Evolutionary conservation across 257 asterid genomes (phyloP).

Genomic region (Rhazya stricta): DNA sequence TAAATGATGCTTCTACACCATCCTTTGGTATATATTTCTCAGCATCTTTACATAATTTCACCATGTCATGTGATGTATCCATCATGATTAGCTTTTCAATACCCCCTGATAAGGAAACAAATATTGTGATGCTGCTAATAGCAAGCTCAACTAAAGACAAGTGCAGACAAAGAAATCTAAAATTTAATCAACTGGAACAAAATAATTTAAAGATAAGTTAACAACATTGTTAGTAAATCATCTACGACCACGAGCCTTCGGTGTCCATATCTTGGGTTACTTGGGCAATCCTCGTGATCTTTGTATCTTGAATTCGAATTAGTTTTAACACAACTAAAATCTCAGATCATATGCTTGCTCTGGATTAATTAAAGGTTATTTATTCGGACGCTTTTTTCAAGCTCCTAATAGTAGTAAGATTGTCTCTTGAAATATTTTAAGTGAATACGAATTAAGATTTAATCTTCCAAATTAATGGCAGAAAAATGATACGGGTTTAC

Average conservation of each 20-base stretch:
- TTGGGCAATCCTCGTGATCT: too few species aligned
- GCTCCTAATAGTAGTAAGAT: too few species aligned
- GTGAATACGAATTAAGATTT: neutral
- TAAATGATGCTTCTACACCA: slow-evolving; percentile 63
- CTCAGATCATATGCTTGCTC: too few species aligned
- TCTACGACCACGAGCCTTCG: neutral
- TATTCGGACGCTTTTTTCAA: neutral
- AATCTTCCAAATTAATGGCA: neutral
- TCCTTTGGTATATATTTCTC: slow-evolving; percentile 47
- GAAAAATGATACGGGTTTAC: neutral
- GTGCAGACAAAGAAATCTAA: neutral
- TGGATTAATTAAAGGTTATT: neutral
- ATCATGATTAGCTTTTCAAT: slow-evolving; percentile 76
- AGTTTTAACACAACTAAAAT: too few species aligned
- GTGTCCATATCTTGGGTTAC: too few species aligned
- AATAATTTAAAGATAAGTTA: too few species aligned
- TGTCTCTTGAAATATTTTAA: neutral
- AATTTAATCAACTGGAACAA: neutral
- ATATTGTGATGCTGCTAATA: neutral
- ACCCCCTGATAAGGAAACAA: slow-evolving; percentile 57
- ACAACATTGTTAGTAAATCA: neutral
- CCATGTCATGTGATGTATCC: slow-evolving; percentile 87
- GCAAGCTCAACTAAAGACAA: neutral
- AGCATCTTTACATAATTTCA: slow-evolving; percentile 58
- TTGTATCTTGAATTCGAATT: too few species aligned